Conservation (phyloP, 306 rosid species). For the Prunus dulcis region DNA sequence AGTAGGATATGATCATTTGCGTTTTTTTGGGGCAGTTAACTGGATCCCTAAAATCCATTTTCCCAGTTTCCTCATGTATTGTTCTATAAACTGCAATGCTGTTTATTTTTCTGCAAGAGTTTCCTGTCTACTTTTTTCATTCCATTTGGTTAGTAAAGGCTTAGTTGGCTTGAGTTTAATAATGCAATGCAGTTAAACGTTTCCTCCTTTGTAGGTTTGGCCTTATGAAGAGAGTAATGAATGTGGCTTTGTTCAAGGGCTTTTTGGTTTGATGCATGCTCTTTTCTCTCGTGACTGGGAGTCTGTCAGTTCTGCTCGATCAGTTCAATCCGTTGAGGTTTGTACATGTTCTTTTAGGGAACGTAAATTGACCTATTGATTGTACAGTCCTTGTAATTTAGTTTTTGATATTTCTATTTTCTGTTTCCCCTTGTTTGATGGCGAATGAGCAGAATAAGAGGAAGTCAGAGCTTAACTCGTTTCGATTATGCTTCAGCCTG, state of each 20-base stretch:
- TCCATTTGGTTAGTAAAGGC: background rate
- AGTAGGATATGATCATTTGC: background rate
- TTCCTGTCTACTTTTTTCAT: background rate
- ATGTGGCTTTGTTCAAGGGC: slow-evolving; percentile 93
- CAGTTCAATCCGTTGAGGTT: slow-evolving; percentile 62
- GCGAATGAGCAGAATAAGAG: slow-evolving; percentile 58
- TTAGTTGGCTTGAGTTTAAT: background rate
- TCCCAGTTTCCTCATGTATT: background rate
- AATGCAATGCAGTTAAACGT: background rate
- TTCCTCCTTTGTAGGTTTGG: slow-evolving; percentile 61
- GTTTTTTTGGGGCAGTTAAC: background rate
- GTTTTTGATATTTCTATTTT: background rate
- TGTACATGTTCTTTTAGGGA: slow-evolving; percentile 13
- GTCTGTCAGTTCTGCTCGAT: slow-evolving; percentile 44
- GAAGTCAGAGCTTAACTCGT: slow-evolving; percentile 64
- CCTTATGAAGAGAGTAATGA: slow-evolving; percentile 79
- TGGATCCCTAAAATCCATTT: background rate
- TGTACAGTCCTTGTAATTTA: background rate
- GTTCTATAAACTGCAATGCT: background rate
- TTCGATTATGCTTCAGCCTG: slow-evolving; percentile 78
- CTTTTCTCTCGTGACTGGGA: slow-evolving; percentile 62
- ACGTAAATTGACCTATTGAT: background rate
- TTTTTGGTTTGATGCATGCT: slow-evolving; percentile 72
- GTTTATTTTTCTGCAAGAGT: background rate
- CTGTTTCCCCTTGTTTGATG: slow-evolving; percentile 2